Evolutionary conservation across 371 early-diverging fungal genomes (phyloP).

Genomic region (Actinomortierella ambigua): DNA sequence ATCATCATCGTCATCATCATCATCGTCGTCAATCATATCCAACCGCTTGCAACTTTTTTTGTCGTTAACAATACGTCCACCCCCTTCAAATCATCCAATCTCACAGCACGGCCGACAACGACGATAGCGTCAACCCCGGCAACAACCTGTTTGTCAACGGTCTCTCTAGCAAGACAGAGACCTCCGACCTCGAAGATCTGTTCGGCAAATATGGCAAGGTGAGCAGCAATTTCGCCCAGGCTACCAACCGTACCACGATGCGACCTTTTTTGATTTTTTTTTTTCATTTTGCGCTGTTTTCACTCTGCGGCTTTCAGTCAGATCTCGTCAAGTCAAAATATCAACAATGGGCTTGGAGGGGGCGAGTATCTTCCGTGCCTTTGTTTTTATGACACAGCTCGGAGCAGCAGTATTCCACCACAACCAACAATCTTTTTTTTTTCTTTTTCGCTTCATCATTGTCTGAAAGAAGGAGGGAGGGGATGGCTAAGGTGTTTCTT

Average conservation of each 20-base stretch:
- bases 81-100: too few species aligned
- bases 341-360: too few species aligned
- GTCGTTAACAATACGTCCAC: too few species aligned
- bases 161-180: conserved; percentile 61
- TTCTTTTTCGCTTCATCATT: too few species aligned
- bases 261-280: neutral
- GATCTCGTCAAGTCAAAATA: neutral
- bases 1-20: too few species aligned
- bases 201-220: conserved; percentile 81
- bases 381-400: too few species aligned
- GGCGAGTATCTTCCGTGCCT: too few species aligned
- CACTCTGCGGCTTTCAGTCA: neutral
- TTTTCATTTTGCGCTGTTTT: neutral
- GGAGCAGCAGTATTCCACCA: too few species aligned
- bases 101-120: conserved; percentile 13
- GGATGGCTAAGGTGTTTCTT: too few species aligned
- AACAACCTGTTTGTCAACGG: conserved; percentile 83
- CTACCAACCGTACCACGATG: neutral
- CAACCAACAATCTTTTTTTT: neutral
- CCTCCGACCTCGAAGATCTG: conserved; percentile 70
- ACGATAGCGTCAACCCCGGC: conserved; percentile 67
- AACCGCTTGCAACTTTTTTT: too few species aligned
- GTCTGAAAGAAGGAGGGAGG: too few species aligned
- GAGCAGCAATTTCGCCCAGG: conserved; percentile 10
- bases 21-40: too few species aligned